Evolutionary conservation across 2,329 filamentous ascomycete genomes (phyloP).

Genomic region (Fusarium sublunatum): DNA sequence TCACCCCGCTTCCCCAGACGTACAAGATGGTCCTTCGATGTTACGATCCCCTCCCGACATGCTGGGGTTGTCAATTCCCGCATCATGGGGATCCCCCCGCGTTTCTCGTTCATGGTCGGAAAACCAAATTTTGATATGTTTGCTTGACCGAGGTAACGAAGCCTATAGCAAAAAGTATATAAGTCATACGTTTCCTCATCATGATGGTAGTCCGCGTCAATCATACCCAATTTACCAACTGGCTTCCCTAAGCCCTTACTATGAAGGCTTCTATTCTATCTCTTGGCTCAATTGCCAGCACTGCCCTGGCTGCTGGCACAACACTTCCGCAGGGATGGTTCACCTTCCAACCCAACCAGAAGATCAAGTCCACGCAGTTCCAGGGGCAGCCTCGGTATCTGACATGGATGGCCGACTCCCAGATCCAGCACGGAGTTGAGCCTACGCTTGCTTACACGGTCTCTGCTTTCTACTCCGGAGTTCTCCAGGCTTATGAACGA

Average conservation of each 20-base stretch:
- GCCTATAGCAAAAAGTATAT: not conserved
- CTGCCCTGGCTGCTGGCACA: constrained; percentile 9
- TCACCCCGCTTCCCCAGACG: constrained; percentile 4
- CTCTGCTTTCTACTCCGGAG: constrained; percentile 31
- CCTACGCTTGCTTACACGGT: constrained; percentile 43
- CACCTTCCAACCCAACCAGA: constrained; percentile 22
- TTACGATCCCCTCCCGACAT: not conserved
- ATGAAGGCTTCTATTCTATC: constrained; percentile 9
- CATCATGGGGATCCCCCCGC: not conserved
- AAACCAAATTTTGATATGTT: not conserved
- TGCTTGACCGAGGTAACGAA: not conserved
- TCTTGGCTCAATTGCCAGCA: not conserved
- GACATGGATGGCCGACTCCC: constrained; percentile 46
- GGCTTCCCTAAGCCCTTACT: not conserved
- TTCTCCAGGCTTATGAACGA: constrained; percentile 34
- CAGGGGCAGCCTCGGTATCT: constrained; percentile 39
- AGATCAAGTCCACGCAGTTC: constrained; percentile 17
- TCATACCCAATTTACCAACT: not conserved
- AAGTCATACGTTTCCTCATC: not conserved
- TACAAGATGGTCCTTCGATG: not conserved
- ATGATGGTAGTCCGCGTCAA: not conserved
- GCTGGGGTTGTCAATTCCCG: not conserved
- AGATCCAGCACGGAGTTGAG: constrained; percentile 45
- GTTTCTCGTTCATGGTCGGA: not conserved
- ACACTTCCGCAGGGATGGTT: constrained; percentile 30